Evolutionary conservation across 192 early-diverging fungal genomes (phyloP).

Genomic region (Piromyces finnis): DNA sequence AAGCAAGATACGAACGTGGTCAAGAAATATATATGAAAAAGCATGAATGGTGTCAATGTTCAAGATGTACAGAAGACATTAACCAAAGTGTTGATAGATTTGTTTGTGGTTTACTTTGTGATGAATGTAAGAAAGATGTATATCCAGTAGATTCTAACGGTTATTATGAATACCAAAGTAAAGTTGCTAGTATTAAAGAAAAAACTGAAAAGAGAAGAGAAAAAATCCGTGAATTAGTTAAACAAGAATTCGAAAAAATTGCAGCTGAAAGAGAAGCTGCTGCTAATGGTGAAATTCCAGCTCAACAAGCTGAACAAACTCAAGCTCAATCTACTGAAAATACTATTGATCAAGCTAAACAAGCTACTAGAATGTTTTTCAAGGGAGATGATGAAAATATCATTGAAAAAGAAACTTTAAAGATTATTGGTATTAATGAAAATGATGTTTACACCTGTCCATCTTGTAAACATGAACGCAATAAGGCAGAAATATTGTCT

Average conservation of each 20-base stretch:
- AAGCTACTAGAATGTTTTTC: not conserved
- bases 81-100: not conserved
- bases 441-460: not conserved
- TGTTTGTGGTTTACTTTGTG: not conserved
- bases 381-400: not conserved
- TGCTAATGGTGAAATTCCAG: not conserved
- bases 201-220: not conserved
- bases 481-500: not conserved
- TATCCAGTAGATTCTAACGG: not conserved
- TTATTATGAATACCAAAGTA: not conserved
- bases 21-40: slow-evolving; percentile 42
- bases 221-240: not conserved
- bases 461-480: not conserved
- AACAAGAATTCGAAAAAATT: not conserved
- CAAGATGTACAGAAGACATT: slow-evolving; percentile 25
- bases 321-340: not conserved
- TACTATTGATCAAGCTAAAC: not conserved
- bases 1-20: slow-evolving; percentile 48
- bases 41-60: slow-evolving; percentile 64
- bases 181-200: not conserved
- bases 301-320: not conserved
- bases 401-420: not conserved
- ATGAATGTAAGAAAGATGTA: not conserved
- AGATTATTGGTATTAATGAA: not conserved
- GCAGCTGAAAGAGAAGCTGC: not conserved